These are phyloP conservation scores for Yamadazyma ubonensis DNA, from an alignment of 805 yeast genomes.

Conservation along the genomic window DNA sequence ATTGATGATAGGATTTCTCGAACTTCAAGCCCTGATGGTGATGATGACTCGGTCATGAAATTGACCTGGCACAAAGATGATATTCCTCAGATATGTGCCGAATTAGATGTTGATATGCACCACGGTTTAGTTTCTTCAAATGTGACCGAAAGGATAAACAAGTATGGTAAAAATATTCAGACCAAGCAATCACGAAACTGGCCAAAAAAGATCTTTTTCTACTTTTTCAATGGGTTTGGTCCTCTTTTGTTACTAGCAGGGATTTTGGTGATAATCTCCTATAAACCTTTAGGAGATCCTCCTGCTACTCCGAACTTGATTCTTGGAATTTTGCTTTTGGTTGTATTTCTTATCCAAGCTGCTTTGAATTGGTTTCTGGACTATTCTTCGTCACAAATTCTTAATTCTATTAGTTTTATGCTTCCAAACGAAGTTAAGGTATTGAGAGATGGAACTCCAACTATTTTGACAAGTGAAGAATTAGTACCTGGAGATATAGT, in stretches of 20 bases:
- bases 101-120: slow-evolving; percentile 19
- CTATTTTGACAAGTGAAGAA: slow-evolving; percentile 29
- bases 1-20: slow-evolving; percentile 23
- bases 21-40: slow-evolving; percentile 1
- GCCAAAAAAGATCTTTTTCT: slow-evolving; percentile 31
- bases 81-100: slow-evolving; percentile 21
- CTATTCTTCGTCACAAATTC: slow-evolving; percentile 45
- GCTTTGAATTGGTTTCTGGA: slow-evolving; percentile 47
- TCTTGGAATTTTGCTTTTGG: slow-evolving; percentile 40
- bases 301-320: slow-evolving; percentile 44
- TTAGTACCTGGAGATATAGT: slow-evolving; percentile 49
- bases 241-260: slow-evolving; percentile 41
- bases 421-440: slow-evolving; percentile 40
- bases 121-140: slow-evolving; percentile 23
- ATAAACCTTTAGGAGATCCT: slow-evolving; percentile 51
- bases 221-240: slow-evolving; percentile 52
- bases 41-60: slow-evolving; percentile 22
- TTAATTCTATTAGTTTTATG: slow-evolving; percentile 47
- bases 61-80: slow-evolving; percentile 31
- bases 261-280: slow-evolving; percentile 40
- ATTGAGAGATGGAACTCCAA: slow-evolving; percentile 31
- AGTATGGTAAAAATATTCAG: slow-evolving; percentile 36
- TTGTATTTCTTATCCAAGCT: slow-evolving; percentile 44
- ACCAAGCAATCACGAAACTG: slow-evolving; percentile 36
- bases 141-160: slow-evolving; percentile 16